Evolutionary conservation across 2,329 filamentous ascomycete genomes (phyloP).

Genomic region (Phaeosphaeriaceae sp.): DNA sequence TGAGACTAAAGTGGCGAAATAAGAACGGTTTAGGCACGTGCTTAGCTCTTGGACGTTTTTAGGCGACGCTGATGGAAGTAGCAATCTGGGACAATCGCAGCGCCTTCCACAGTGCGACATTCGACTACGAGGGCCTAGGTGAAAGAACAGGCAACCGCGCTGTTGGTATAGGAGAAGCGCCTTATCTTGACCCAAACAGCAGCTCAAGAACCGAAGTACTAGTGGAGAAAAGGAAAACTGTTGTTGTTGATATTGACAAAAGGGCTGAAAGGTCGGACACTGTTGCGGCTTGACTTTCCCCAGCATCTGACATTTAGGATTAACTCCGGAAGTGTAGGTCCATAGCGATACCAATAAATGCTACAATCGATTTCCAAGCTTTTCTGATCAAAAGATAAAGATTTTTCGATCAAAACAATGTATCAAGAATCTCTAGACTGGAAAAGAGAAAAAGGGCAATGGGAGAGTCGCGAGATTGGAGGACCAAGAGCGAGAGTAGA

Average conservation of each 20-base stretch:
- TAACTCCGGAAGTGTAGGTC: no score
- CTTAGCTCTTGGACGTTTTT: not conserved
- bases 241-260: not conserved
- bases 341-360: no score
- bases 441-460: no score
- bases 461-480: no score
- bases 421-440: no score
- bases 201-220: constrained; percentile 32
- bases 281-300: not conserved
- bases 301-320: no score
- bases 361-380: no score
- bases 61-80: not conserved
- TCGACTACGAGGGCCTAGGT: constrained; percentile 22
- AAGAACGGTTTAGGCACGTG: constrained; percentile 23
- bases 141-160: constrained; percentile 35
- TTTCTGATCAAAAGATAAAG: no score
- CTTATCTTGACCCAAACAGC: constrained; percentile 47
- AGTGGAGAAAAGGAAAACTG: constrained; percentile 5
- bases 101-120: constrained; percentile 35
- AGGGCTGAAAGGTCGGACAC: constrained; percentile 5
- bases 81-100: constrained; percentile 52
- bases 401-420: no score
- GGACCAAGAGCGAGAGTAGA: no score
- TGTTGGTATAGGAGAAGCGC: constrained; percentile 48
- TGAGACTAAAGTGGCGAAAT: constrained; percentile 48